Base-by-base conservation (phyloP, 768 basidiomycete species). In the Phaeolepiota aurea region DNA sequence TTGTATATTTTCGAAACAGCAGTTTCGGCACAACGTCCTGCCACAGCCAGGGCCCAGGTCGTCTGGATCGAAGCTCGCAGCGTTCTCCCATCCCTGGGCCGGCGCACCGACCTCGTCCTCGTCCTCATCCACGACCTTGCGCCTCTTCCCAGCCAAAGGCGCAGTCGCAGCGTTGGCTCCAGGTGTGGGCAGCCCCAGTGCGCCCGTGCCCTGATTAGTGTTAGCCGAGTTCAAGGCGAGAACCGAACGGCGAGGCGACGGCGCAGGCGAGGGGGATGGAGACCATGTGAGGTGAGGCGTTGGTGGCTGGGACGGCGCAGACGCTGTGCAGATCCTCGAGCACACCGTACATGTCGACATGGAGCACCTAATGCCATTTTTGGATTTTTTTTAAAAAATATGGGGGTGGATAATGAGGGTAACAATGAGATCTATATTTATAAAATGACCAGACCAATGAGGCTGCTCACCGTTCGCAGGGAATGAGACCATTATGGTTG, bases 261-360 rank as follows among this genome's bases (percentile, higher is more conserved):
- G 49, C 1, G 43, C 30, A 10, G 60, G 55, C 1, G 63, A 57
- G 1, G 58, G 56, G 2, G 53, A 54, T 1, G 64, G 56, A 0
- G 67, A 64, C 50, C 61, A 64, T 16, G 63, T 61, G 40, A 68
- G 55, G 41, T 53, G 57, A 3, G 67, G 66, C 4, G 66, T 68
- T 0, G 65, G 59, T 25, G 63, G 64, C 30, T 58, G 53, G 12
- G 62, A 67, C 12, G 58, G 53, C 3, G 46, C 54, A 37, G 48
- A 53, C 23, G 62, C 57, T 12, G 56, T 66, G 44, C 72, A 74
- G 32, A 63, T 70, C 22, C 71, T 62, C 14, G 71, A 61, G 44
- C 72, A 74, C 19, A 74, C 58, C 0, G 61, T 45, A 44, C 71
- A 74, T 4, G 65, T 67, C 5, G 61, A 55, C 3, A 58, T 50